phyloP scores from a whole-genome alignment of 2,329 filamentous ascomycete genomes.

The Pseudonectria foliicola region DNA sequence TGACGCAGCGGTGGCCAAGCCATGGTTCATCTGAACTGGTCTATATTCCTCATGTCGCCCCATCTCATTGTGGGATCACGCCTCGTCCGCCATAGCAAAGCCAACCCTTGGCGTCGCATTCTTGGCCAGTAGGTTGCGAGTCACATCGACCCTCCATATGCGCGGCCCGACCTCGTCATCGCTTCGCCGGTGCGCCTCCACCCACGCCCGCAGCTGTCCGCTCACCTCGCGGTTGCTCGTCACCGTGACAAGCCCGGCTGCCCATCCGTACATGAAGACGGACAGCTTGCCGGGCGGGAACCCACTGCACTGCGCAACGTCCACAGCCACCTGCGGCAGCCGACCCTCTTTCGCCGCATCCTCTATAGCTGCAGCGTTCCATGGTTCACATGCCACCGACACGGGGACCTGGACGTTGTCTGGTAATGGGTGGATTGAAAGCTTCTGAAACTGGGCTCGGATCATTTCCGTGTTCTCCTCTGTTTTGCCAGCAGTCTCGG shows the following conservation, averaged over 20 bases:
- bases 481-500: slow-evolving; percentile 15
- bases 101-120: slow-evolving; percentile 19
- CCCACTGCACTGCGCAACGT: slow-evolving; percentile 23
- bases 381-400: slow-evolving; percentile 21
- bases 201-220: slow-evolving; percentile 28
- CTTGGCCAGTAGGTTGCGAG: slow-evolving; percentile 30
- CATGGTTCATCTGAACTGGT: slow-evolving; percentile 13
- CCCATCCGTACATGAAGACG: slow-evolving; percentile 35
- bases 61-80: slow-evolving; percentile 43
- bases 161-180: slow-evolving; percentile 25
- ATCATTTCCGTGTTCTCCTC: slow-evolving; percentile 5
- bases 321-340: slow-evolving; percentile 28
- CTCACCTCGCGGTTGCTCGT: slow-evolving; percentile 35
- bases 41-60: not conserved
- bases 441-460: slow-evolving; percentile 23
- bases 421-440: slow-evolving; percentile 28
- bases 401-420: slow-evolving; percentile 28
- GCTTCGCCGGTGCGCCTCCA: slow-evolving; percentile 22
- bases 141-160: slow-evolving; percentile 29
- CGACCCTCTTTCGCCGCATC: slow-evolving; percentile 16
- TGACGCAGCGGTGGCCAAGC: slow-evolving; percentile 8
- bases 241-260: slow-evolving; percentile 25
- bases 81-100: no score
- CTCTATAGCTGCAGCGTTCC: slow-evolving; percentile 21
- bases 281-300: slow-evolving; percentile 32